These are phyloP conservation scores for Phaeomoniella chlamydospora DNA, from an alignment of 2,329 filamentous ascomycete species.

Conservation along the genomic window DNA sequence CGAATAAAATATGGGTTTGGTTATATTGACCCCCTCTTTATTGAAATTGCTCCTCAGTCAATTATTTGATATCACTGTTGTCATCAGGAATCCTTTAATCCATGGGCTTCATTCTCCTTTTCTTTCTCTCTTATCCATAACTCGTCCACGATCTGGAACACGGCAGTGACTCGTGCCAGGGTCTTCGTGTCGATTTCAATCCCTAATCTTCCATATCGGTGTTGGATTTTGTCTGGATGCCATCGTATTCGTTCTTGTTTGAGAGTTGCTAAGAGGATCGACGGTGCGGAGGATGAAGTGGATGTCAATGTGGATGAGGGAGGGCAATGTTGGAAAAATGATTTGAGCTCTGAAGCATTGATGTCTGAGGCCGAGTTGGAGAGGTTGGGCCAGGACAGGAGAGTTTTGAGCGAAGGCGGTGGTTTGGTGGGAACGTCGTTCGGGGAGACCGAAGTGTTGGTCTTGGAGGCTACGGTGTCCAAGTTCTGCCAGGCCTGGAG, in stretches of 20 bases:
- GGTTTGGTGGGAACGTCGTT: conserved; percentile 4
- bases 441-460: conserved; percentile 1
- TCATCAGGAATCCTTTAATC: no score
- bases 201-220: conserved; percentile 57
- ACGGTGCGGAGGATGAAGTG: conserved; percentile 1
- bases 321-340: conserved; percentile 54
- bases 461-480: conserved; percentile 11
- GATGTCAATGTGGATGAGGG: conserved; percentile 4
- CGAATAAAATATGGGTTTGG: no score
- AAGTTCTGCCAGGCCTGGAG: conserved; percentile 45
- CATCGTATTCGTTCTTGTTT: conserved; percentile 82
- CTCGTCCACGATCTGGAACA: conserved; percentile 80
- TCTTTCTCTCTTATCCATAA: conserved; percentile 54
- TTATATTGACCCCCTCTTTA: no score
- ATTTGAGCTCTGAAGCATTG: conserved; percentile 44
- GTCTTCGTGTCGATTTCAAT: conserved; percentile 61
- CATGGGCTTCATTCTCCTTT: no score
- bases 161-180: conserved; percentile 68
- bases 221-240: conserved; percentile 97
- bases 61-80: no score
- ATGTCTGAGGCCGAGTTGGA: conserved; percentile 45
- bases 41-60: no score
- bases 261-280: conserved; percentile 27
- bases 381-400: conserved; percentile 60
- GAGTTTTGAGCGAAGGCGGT: conserved; percentile 17